Percentiles rank a stretch among this genome's conserved stretches.
phyloP scores from a whole-genome alignment of 305 asterid genomes.

The Fraxinus baroniana region DNA sequence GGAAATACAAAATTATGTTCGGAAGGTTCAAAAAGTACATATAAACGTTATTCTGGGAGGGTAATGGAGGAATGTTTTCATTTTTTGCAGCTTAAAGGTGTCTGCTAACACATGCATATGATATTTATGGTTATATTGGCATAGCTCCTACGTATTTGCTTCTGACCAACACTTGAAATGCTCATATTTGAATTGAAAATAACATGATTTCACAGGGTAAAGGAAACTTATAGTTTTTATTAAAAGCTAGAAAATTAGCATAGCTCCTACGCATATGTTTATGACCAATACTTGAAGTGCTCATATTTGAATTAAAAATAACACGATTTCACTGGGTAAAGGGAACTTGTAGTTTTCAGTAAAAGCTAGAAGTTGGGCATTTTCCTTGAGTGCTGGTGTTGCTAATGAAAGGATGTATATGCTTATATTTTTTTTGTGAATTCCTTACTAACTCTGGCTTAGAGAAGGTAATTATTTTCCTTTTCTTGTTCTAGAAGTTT shows the following conservation, averaged over 20 bases:
- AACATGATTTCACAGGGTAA: too few relatives aligned
- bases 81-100: background rate
- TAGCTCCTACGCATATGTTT: background rate
- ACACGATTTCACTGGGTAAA: too few relatives aligned
- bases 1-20: too few relatives aligned
- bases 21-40: too few relatives aligned
- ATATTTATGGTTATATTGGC: conserved; percentile 7
- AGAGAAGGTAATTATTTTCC: conserved; percentile 52
- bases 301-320: conserved; percentile 4
- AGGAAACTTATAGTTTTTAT: too few relatives aligned
- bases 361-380: conserved; percentile 78
- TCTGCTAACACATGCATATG: background rate
- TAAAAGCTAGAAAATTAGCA: too few relatives aligned
- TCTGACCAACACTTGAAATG: conserved; percentile 4
- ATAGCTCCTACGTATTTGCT: background rate
- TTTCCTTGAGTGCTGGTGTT: conserved; percentile 28
- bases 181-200: too few relatives aligned
- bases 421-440: too few relatives aligned
- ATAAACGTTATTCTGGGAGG: too few relatives aligned
- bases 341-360: too few relatives aligned
- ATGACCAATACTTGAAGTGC: background rate
- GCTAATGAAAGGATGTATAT: too few relatives aligned
- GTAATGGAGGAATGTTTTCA: too few relatives aligned
- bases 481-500: conserved; percentile 1
- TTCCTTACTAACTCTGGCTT: conserved; percentile 52